A percentile compares a stretch with the other conserved stretches of the same genome.
Evolutionary conservation across 2,329 filamentous ascomycete genomes (phyloP).

Genomic region (Talaromyces sp.): DNA sequence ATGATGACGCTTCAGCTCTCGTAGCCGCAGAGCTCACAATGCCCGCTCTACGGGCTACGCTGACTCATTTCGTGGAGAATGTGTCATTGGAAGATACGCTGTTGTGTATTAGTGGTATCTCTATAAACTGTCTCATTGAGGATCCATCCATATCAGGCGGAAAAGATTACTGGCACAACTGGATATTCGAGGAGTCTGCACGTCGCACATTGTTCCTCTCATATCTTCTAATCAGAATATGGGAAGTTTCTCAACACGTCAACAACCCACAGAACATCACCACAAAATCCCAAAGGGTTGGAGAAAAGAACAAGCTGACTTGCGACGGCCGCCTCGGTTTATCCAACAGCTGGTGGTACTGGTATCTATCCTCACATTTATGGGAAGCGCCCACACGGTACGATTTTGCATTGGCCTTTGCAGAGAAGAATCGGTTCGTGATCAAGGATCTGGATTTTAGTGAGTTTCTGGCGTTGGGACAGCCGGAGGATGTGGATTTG

Average conservation of each 20-base stretch:
- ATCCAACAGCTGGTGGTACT: conserved; percentile 28
- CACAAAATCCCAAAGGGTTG: not conserved
- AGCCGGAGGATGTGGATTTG: conserved; percentile 29
- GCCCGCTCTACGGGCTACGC: conserved; percentile 27
- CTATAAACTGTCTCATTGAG: conserved; percentile 41
- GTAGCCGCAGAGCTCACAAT: conserved; percentile 41
- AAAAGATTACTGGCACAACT: conserved; percentile 50
- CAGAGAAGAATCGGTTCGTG: conserved; percentile 29
- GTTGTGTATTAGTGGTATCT: conserved; percentile 26
- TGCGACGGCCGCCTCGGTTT: conserved; percentile 32
- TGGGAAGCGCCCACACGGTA: conserved; percentile 30
- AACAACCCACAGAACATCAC: not conserved
- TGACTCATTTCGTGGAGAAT: conserved; percentile 24
- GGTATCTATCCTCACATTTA: conserved; percentile 32
- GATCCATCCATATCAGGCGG: not conserved
- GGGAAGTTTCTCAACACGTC: conserved; percentile 25
- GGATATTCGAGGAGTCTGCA: conserved; percentile 55
- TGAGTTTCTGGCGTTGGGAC: conserved; percentile 23
- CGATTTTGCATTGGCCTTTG: conserved; percentile 33
- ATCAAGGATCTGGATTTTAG: conserved; percentile 29
- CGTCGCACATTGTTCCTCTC: conserved; percentile 53
- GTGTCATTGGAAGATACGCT: conserved; percentile 25
- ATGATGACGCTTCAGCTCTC: conserved; percentile 49
- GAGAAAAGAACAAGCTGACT: conserved; percentile 15
- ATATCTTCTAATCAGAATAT: conserved; percentile 45